Evolutionary conservation across 192 early-diverging fungal species (phyloP), one percentile per base, ranked within the genome.

Genomic region (Coemansia sp.): DNA sequence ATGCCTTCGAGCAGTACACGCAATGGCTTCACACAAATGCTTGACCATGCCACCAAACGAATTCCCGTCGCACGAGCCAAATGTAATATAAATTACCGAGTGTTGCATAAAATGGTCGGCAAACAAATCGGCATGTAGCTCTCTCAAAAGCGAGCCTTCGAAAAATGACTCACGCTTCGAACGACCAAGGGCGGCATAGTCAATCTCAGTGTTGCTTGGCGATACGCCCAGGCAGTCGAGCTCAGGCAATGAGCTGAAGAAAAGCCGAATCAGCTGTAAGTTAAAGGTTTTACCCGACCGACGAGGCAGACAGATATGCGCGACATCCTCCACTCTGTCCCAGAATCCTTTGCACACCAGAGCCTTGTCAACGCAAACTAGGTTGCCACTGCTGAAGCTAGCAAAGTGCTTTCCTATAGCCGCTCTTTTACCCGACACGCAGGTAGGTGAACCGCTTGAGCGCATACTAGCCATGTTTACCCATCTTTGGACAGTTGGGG

Each of bases 211-310:
- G 21, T 47, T 9, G 43, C 12, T 6, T 23, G 43, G 43, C 38
- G n/a, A 1, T 7, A 41, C 11, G 26, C 12, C 39, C 35, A 61
- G 20, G 41, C 31, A n/a, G 0, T 21, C 16, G 16, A 20, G 43
- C 28, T 62, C 61, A 7, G 45, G 61, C 33, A 26, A 45, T 14
- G 61, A 25, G 43, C 61, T 62, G 34, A 62, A 62, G 45, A 62
- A 50, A 12, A 62, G 16, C 6, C 20, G 42, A 25, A 63, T 25
- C 20, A 35, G 26, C 14, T 28, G 14, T 28, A 63, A 16, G 45
- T 63, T 50, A 21, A 31, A 63, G 2, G 61, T 50, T 14, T 63
- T 63, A 5, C 61, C 61, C 3, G 45, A 50, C 13, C 61, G 61
- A 26, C 61, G 41, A 5, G 61, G 61, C 13, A 63, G 61, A 20